Evolutionary conservation across 352 stramenopile species (phyloP).

Genomic region (Globisporangium echinulatum): DNA sequence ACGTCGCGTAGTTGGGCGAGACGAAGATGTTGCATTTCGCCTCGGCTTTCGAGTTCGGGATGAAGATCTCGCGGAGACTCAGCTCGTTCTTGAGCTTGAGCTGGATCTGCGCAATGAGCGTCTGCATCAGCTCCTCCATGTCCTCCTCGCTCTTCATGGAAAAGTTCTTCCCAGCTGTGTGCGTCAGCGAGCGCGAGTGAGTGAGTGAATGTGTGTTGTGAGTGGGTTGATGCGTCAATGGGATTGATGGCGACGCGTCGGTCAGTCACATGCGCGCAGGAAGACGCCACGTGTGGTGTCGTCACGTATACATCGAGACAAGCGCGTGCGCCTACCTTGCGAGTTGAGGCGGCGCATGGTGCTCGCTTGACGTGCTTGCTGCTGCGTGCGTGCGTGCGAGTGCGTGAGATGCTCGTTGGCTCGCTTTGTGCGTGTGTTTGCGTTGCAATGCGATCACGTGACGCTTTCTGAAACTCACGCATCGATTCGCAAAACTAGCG

Average conservation of each 20-base stretch:
- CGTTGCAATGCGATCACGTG: background rate
- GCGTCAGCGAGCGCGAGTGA: background rate
- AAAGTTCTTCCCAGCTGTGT: slow-evolving; percentile 55
- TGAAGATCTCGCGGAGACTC: slow-evolving; percentile 79
- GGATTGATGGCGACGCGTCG: too few relatives aligned
- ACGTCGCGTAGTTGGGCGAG: slow-evolving; percentile 73
- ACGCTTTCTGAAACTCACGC: slow-evolving; percentile 2
- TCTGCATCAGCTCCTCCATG: slow-evolving; percentile 81
- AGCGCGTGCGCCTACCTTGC: slow-evolving; percentile 18
- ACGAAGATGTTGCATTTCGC: slow-evolving; percentile 85
- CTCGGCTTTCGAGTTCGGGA: slow-evolving; percentile 84
- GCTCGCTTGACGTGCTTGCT: background rate
- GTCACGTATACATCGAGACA: background rate
- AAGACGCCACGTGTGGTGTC: too few relatives aligned
- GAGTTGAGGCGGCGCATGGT: slow-evolving; percentile 54
- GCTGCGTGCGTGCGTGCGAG: background rate
- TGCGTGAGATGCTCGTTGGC: too few relatives aligned
- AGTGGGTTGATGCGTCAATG: too few relatives aligned
- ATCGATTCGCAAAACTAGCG: too few relatives aligned
- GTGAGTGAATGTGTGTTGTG: background rate
- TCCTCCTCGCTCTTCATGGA: slow-evolving; percentile 79
- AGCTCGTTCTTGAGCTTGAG: slow-evolving; percentile 83
- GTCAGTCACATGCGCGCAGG: too few relatives aligned
- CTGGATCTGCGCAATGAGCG: slow-evolving; percentile 79
- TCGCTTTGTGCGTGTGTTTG: background rate